Evolutionary conservation across 805 yeast species (phyloP).

Genomic region (Ogataea neopini): DNA sequence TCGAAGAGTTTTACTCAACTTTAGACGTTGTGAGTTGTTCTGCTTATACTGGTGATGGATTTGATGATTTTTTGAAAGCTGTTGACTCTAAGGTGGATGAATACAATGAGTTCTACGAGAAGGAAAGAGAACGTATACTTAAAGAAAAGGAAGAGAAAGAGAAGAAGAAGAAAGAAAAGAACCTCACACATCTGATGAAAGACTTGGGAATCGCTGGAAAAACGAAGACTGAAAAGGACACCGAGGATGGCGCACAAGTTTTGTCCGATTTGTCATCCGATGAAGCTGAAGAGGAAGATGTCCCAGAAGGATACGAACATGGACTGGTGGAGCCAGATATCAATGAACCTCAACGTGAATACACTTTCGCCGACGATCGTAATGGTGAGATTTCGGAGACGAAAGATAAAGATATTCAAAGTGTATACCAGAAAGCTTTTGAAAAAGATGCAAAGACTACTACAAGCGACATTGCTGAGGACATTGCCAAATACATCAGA

Average conservation of each 20-base stretch:
- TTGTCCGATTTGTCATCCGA: conserved; percentile 48
- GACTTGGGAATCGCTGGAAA: conserved; percentile 71
- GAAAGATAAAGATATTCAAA: conserved; percentile 56
- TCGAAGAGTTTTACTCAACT: conserved; percentile 93
- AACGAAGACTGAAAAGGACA: conserved; percentile 18
- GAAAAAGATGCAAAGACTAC: conserved; percentile 62
- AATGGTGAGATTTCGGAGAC: conserved; percentile 54
- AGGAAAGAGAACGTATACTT: conserved; percentile 80
- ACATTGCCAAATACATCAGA: conserved; percentile 63
- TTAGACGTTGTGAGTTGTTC: conserved; percentile 92
- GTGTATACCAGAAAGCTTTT: conserved; percentile 72
- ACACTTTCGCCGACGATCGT: conserved; percentile 67
- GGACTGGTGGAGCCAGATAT: conserved; percentile 48
- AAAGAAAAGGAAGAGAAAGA: conserved; percentile 78
- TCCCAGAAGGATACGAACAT: conserved; percentile 37
- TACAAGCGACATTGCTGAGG: conserved; percentile 68
- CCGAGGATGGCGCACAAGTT: conserved; percentile 44
- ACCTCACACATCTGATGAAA: conserved; percentile 72
- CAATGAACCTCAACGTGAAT: conserved; percentile 53
- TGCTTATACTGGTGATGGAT: conserved; percentile 90
- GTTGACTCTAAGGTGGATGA: conserved; percentile 88
- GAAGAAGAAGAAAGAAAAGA: conserved; percentile 66
- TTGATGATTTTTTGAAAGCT: conserved; percentile 83
- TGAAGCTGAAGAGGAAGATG: conserved; percentile 34
- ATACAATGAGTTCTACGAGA: conserved; percentile 76